phyloP scores from a whole-genome alignment of 2,329 filamentous ascomycete species.

The Simplicillium sp. region DNA sequence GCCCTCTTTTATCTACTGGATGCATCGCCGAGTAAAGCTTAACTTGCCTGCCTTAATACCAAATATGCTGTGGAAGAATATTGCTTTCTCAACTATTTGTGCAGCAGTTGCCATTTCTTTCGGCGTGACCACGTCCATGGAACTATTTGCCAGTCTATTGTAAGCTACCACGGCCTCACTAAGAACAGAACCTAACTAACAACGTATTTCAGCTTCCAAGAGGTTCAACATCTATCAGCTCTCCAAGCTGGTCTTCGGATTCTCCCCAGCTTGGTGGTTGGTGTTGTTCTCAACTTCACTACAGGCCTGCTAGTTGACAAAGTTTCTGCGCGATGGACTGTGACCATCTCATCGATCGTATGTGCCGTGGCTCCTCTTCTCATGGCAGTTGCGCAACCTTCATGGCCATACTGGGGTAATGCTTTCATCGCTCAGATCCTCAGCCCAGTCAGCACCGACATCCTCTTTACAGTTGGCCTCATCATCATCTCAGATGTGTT shows the following conservation, averaged over 20 bases:
- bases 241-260: slow-evolving; percentile 34
- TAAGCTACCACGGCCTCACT: slow-evolving; percentile 16
- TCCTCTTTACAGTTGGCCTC: slow-evolving; percentile 46
- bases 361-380: slow-evolving; percentile 37
- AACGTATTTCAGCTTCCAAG: slow-evolving; percentile 32
- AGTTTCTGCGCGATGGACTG: slow-evolving; percentile 27
- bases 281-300: slow-evolving; percentile 28
- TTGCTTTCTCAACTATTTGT: slow-evolving; percentile 45
- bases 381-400: slow-evolving; percentile 41
- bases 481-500: slow-evolving; percentile 46
- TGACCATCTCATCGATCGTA: slow-evolving; percentile 28
- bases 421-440: slow-evolving; percentile 34
- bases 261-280: slow-evolving; percentile 34
- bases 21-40: slow-evolving; percentile 33
- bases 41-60: slow-evolving; percentile 48
- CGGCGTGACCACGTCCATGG: slow-evolving; percentile 34
- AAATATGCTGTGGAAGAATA: slow-evolving; percentile 51
- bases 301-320: slow-evolving; percentile 36
- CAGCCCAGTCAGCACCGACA: slow-evolving; percentile 30
- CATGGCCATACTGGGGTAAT: slow-evolving; percentile 41
- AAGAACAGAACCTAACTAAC: slow-evolving; percentile 7
- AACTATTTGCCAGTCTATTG: slow-evolving; percentile 39
- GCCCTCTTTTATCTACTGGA: slow-evolving; percentile 44
- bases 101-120: slow-evolving; percentile 35
- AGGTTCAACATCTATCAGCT: slow-evolving; percentile 35